Base-by-base conservation (phyloP, 345 rosid species). In the Eucalyptus fibrosa region DNA sequence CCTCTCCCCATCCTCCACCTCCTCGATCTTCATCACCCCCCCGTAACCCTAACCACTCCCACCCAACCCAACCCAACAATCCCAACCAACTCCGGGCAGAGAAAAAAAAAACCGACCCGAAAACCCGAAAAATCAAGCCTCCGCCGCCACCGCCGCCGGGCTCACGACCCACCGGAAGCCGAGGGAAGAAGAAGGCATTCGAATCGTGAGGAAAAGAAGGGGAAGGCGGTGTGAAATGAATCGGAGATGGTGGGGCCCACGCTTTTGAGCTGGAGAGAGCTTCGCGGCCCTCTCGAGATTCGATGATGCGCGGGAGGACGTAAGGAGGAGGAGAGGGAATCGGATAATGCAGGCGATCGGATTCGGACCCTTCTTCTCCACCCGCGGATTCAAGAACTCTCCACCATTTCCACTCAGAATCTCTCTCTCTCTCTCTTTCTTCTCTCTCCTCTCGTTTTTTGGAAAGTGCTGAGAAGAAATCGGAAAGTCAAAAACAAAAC, bases 1-100 rank as follows among this genome's bases (percentile, higher is more conserved):
- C 44, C n/a, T 47, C 50, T 91, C 95, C 87, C 12, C 87, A 17
- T 92, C 94, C 3, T 93, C 95, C 86, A 91, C 86, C 45, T 93
- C 94, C 92, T 92, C 93, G 90, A 94, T 94, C 94, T 90, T 93
- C 96, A 94, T 95, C 59, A 53, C 72, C 88, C 90, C 90, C 28
- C 88, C 12, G 34, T 30, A 34, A 53, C 40, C 56, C 42, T 51
- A 50, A 32, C 65, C 59, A 53, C 59, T 53, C 59, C 59, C 7
- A 8, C 59, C 59, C 59, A 53, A 53, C 9, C 87, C 28, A 40
- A 5, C 21, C 47, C 83, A 40, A 77, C 15, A 72, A 37, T 77
- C 83, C 42, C 83, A 34, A 32, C 81, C 10, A 18, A 17, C 81
- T 56, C 69, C 18, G 69, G 69, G 69, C 67, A 59, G 59, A 21